These are phyloP conservation scores for Rutstroemia sp. DNA, from an alignment of 2,329 filamentous ascomycete species.

Conservation along the genomic window DNA sequence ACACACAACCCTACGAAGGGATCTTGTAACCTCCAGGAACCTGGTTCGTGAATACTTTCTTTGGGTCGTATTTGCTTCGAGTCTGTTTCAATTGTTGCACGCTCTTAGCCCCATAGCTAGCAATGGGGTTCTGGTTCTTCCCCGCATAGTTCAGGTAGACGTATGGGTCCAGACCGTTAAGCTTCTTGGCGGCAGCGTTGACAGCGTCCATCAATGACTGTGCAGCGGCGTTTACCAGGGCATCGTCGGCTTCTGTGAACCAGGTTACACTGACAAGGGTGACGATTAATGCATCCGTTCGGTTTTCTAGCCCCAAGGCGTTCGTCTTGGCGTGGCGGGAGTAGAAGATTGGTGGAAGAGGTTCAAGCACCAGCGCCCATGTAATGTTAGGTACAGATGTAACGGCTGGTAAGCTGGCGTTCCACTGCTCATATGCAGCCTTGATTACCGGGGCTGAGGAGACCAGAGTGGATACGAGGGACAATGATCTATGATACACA, in stretches of 20 bases:
- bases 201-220: background rate
- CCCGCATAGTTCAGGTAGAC: slow-evolving; percentile 8
- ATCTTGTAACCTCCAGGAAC: background rate
- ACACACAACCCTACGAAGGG: background rate
- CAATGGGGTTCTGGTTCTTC: slow-evolving; percentile 6
- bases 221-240: background rate
- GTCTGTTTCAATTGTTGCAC: background rate
- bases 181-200: background rate
- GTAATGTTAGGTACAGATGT: background rate
- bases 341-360: background rate
- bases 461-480: background rate
- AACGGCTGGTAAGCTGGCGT: background rate
- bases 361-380: background rate
- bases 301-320: background rate
- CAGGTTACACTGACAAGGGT: background rate
- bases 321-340: background rate
- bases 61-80: background rate
- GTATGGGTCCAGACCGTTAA: background rate
- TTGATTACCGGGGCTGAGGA: background rate
- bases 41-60: background rate
- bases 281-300: background rate
- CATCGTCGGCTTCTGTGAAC: background rate
- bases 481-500: background rate
- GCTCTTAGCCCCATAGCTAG: background rate
- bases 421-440: background rate